A percentile compares a stretch with the other conserved stretches of the same genome.
Conservation (phyloP, 2,329 filamentous ascomycete species). For the Xylariales sp. region DNA sequence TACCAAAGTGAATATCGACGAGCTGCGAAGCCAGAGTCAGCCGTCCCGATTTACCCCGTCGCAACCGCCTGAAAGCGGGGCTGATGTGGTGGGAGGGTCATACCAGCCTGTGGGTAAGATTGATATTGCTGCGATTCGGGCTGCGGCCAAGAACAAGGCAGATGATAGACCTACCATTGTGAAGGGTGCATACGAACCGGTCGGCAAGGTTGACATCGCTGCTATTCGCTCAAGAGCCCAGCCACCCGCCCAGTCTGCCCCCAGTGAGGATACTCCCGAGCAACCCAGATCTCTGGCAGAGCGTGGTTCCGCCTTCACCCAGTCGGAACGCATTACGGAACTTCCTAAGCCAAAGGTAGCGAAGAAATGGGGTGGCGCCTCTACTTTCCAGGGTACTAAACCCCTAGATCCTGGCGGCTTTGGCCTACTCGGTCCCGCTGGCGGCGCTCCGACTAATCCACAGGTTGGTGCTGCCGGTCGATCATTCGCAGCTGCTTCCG, state of each 20-base stretch:
- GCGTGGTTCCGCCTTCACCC: conserved; percentile 67
- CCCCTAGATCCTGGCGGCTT: conserved; percentile 72
- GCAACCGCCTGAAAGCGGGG: conserved; percentile 37
- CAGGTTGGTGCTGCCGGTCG: conserved; percentile 74
- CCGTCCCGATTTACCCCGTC: conserved; percentile 56
- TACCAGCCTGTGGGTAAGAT: conserved; percentile 97
- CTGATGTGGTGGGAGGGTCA: conserved; percentile 73
- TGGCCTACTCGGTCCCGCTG: conserved; percentile 57
- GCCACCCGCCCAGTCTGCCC: conserved; percentile 43
- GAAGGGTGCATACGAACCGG: conserved; percentile 89
- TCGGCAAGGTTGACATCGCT: conserved; percentile 96
- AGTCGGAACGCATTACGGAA: conserved; percentile 76
- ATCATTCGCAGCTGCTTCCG: conserved; percentile 90
- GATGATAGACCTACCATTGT: conserved; percentile 82
- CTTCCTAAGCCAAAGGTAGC: conserved; percentile 93
- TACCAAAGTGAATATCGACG: conserved; percentile 89
- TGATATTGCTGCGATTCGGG: conserved; percentile 89
- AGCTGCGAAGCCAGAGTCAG: conserved; percentile 70
- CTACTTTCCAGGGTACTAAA: conserved; percentile 81
- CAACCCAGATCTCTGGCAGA: conserved; percentile 66
- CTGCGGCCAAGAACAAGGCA: conserved; percentile 61
- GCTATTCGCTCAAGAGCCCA: conserved; percentile 84
- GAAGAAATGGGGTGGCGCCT: conserved; percentile 75
- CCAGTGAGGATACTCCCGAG: conserved; percentile 35
- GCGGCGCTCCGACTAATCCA: conserved; percentile 43